These are phyloP conservation scores for Hypoxylon intermedium DNA, from an alignment of 495 filamentous ascomycete species.

Conservation along the genomic window DNA sequence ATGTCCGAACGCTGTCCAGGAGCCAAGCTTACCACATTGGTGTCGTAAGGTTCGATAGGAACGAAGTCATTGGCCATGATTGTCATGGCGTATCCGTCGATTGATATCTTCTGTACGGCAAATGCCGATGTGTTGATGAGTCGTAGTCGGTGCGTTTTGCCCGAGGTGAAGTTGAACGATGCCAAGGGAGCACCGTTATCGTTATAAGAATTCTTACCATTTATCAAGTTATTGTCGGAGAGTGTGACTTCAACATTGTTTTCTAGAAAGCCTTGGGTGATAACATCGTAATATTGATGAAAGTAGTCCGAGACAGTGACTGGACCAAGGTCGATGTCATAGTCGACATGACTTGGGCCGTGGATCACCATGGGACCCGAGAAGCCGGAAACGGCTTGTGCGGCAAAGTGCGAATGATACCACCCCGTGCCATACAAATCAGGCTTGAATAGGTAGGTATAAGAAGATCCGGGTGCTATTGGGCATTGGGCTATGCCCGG, in stretches of 20 bases:
- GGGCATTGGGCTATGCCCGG: slow-evolving; percentile 57
- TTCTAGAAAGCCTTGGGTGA: slow-evolving; percentile 7
- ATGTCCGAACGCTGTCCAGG: slow-evolving; percentile 76
- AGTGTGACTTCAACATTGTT: slow-evolving; percentile 36
- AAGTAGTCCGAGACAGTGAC: slow-evolving; percentile 52
- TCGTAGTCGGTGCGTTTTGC: slow-evolving; percentile 57
- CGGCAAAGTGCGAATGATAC: slow-evolving; percentile 64
- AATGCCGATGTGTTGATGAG: slow-evolving; percentile 60
- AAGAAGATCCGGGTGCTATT: slow-evolving; percentile 51
- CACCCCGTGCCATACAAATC: slow-evolving; percentile 63
- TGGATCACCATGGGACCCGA: slow-evolving; percentile 58
- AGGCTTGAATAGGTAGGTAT: slow-evolving; percentile 61
- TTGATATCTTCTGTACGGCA: slow-evolving; percentile 49
- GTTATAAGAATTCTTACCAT: slow-evolving; percentile 58
- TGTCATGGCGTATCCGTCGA: slow-evolving; percentile 59
- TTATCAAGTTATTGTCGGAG: slow-evolving; percentile 60
- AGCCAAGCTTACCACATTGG: slow-evolving; percentile 57
- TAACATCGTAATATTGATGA: slow-evolving; percentile 42
- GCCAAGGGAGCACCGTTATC: slow-evolving; percentile 51
- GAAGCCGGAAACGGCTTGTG: slow-evolving; percentile 58
- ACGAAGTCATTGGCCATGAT: slow-evolving; percentile 61
- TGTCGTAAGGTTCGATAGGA: slow-evolving; percentile 58
- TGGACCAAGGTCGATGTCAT: slow-evolving; percentile 52
- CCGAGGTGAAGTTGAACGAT: slow-evolving; percentile 54
- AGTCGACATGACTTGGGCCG: slow-evolving; percentile 45